A percentile compares a stretch with the other conserved stretches of the same genome.
phyloP scores from a whole-genome alignment of 371 early-diverging fungal genomes.

The Lichtheimia corymbifera region DNA sequence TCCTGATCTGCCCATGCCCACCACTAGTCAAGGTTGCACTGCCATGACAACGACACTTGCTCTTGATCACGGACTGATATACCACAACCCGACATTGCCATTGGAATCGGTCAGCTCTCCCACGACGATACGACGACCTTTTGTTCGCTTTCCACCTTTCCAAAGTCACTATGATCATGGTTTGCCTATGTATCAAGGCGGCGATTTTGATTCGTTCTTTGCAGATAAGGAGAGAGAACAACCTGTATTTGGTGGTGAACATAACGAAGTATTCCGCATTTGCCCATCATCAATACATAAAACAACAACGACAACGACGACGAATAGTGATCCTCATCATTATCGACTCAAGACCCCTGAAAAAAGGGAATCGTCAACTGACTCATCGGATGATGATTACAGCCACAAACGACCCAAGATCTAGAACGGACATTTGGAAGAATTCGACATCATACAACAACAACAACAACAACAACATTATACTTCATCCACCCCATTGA shows the following conservation, averaged over 20 bases:
- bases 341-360: neutral
- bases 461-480: no score
- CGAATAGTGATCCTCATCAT: neutral
- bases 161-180: neutral
- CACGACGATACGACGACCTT: neutral
- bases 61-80: slow-evolving; percentile 12
- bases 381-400: neutral
- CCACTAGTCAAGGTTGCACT: neutral
- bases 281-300: neutral
- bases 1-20: neutral
- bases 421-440: neutral
- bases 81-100: neutral
- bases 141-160: neutral
- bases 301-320: no score
- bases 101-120: neutral
- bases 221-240: neutral
- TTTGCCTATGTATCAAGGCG: neutral
- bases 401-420: slow-evolving; percentile 1
- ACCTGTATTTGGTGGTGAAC: neutral
- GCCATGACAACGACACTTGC: neutral
- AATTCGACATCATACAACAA: no score
- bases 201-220: neutral
- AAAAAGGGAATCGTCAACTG: slow-evolving; percentile 3
- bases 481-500: no score
- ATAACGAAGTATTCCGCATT: neutral